Percentiles rank a stretch among this genome's conserved stretches.
Conservation (phyloP, 805 yeast species). For the Saturnispora ahearnii region DNA sequence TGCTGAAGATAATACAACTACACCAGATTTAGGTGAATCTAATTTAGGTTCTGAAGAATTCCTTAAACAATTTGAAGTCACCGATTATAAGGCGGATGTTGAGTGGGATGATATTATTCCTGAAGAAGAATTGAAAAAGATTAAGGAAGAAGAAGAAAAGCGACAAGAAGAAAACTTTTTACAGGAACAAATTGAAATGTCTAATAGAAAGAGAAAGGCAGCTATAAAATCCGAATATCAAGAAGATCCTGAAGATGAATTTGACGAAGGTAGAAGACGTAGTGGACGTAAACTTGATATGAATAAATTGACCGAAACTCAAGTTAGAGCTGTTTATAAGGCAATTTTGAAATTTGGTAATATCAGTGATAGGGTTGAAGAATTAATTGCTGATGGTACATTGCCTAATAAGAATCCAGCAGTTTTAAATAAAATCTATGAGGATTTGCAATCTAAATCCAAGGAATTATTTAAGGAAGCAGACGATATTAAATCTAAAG, state of each 20-base stretch:
- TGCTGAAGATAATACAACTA: slow-evolving; percentile 94
- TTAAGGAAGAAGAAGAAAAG: slow-evolving; percentile 87
- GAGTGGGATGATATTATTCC: slow-evolving; percentile 99
- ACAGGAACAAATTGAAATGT: slow-evolving; percentile 84
- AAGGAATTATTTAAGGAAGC: slow-evolving; percentile 53
- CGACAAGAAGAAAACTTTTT: slow-evolving; percentile 78
- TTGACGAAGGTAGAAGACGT: slow-evolving; percentile 24
- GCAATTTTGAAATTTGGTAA: slow-evolving; percentile 80
- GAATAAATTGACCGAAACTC: slow-evolving; percentile 69
- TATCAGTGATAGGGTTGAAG: slow-evolving; percentile 67
- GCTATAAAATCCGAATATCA: slow-evolving; percentile 40
- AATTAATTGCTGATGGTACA: slow-evolving; percentile 81
- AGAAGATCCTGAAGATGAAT: slow-evolving; percentile 32
- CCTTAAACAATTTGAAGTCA: slow-evolving; percentile 92
- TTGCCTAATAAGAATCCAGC: slow-evolving; percentile 79
- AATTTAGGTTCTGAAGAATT: slow-evolving; percentile 98
- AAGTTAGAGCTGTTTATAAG: slow-evolving; percentile 75
- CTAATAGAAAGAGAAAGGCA: slow-evolving; percentile 71
- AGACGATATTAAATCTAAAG: slow-evolving; percentile 50
- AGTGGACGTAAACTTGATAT: slow-evolving; percentile 31
- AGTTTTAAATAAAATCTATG: slow-evolving; percentile 61
- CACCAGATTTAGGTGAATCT: slow-evolving; percentile 96
- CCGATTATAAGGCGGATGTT: slow-evolving; percentile 96
- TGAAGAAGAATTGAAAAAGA: slow-evolving; percentile 76
- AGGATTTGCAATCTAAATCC: slow-evolving; percentile 60